These are phyloP conservation scores for Trichopus zeylanicus DNA, from an alignment of 116 monocot genomes.

Conservation along the genomic window DNA sequence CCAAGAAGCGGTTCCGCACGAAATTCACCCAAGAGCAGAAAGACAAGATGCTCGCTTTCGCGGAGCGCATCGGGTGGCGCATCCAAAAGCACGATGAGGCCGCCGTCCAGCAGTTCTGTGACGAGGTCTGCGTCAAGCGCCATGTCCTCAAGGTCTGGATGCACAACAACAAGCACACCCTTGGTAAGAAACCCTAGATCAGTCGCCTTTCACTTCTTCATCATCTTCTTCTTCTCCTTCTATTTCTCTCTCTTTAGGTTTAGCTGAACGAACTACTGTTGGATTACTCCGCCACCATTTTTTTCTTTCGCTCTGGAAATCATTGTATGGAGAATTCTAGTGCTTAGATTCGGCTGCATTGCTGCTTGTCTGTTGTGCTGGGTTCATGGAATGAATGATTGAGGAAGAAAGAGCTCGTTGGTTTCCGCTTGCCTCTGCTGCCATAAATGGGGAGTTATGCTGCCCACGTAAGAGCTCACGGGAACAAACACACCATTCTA, in stretches of 20 bases:
- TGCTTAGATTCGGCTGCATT: background rate
- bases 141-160: slow-evolving; percentile 97
- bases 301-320: background rate
- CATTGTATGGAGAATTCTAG: background rate
- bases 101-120: slow-evolving; percentile 87
- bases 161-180: slow-evolving; percentile 99
- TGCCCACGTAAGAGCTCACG: background rate
- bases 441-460: background rate
- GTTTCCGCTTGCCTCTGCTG: background rate
- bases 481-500: background rate
- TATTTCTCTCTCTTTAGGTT: background rate
- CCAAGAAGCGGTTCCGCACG: slow-evolving; percentile 82
- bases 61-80: slow-evolving; percentile 86
- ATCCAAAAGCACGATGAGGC: slow-evolving; percentile 91
- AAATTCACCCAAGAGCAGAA: slow-evolving; percentile 97
- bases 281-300: background rate
- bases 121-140: slow-evolving; percentile 62
- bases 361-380: background rate
- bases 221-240: slow-evolving; percentile 3
- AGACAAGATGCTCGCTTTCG: slow-evolving; percentile 94
- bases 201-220: background rate
- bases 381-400: background rate
- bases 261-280: background rate
- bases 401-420: background rate
- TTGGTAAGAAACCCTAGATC: slow-evolving; percentile 68